These are phyloP conservation scores for Mycotypha africana DNA, from an alignment of 371 early-diverging fungal species.

Conservation along the genomic window DNA sequence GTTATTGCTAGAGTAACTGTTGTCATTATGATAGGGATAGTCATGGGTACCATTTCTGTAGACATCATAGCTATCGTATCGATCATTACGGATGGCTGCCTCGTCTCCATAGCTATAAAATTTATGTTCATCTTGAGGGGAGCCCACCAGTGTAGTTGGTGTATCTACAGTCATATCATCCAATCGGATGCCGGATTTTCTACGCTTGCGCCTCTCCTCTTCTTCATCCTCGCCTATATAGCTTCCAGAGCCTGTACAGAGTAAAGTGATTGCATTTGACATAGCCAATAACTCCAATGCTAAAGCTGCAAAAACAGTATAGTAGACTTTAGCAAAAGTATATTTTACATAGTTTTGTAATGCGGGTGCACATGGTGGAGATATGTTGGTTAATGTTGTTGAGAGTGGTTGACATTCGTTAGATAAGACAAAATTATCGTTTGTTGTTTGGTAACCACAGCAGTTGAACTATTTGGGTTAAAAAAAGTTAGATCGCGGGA, in stretches of 20 bases:
- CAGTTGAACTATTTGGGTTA: conserved; percentile 28
- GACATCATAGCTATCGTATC: conserved; percentile 21
- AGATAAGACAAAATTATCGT: conserved; percentile 23
- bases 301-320: conserved; percentile 34
- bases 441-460: conserved; percentile 36
- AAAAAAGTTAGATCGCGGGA: background rate
- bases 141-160: background rate
- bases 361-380: conserved; percentile 25
- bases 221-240: conserved; percentile 30
- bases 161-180: conserved; percentile 37
- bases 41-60: conserved; percentile 7
- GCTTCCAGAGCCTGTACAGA: conserved; percentile 18
- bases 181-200: conserved; percentile 43
- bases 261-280: conserved; percentile 35
- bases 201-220: conserved; percentile 34
- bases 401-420: conserved; percentile 16
- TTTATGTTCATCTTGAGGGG: background rate
- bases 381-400: background rate
- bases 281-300: conserved; percentile 36
- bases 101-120: background rate
- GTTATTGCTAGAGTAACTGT: too few species aligned
- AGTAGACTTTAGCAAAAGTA: conserved; percentile 31
- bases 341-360: conserved; percentile 17
- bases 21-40: too few species aligned
- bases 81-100: conserved; percentile 1